Base-by-base conservation (phyloP, 441 rosid genomes). In the Rhodomyrtus psidioides region DNA sequence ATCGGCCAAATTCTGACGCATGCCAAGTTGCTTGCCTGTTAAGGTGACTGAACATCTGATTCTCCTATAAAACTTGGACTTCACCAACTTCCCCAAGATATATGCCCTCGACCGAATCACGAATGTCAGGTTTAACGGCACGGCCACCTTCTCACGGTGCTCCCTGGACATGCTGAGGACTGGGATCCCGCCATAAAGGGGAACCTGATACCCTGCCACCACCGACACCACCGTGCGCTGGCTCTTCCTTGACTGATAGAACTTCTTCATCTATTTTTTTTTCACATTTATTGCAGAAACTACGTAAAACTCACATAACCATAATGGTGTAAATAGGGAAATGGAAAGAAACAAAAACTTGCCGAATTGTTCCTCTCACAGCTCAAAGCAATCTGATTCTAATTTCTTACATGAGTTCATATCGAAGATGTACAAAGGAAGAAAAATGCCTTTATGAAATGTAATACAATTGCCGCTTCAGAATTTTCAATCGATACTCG, bases 121-220 rank as follows among this genome's bases (percentile, higher is more conserved):
- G 12, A 96, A 89, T 10, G 98, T 96, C 85, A 97, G 91, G 90
- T 95, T 95, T 27, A 97, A 89, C 5, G 98, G 99, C 79, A 96
- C 88, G 2, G 92, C 84, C 15, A 92, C 84, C 28, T 60, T 90
- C 53, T 91, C 90, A 4, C 79, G 86, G 84, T 90, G 95, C 58
- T 83, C 88, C 82, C 87, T 82, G n/a, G 92, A 89, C 24, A 46
- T 85, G 28, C 89, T 85, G 55, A 92, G 92, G 65, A 87, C 86
- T 0, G 96, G 90, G 62, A 97, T 83, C 75, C 97, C 95, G 0
- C 99, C 99, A 75, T 97, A 96, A 17, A 97, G 86, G 0, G 98
- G 98, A 87, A 96, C 92, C 89, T 96, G 98, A 84, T 92, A 83
- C 59, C 95, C 96, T 14, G 87, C 84, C 90, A 96, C 98, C 86